A percentile compares a stretch with the other conserved stretches of the same genome.
Evolutionary conservation across 2,329 filamentous ascomycete species (phyloP).

Genomic region (Fusarium acutatum): DNA sequence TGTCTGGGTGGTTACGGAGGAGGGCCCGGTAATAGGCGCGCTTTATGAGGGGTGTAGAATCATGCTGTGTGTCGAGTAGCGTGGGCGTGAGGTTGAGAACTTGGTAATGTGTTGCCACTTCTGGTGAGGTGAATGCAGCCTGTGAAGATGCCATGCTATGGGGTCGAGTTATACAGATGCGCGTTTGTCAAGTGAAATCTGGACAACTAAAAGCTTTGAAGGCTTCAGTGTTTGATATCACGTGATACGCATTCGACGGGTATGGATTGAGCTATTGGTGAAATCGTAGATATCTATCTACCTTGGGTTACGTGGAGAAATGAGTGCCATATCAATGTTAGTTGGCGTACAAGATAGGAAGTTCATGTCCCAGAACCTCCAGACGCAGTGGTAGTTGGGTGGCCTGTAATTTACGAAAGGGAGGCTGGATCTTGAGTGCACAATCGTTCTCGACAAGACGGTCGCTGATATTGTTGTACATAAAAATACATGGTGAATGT

Average conservation of each 20-base stretch:
- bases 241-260: slow-evolving; percentile 21
- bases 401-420: neutral
- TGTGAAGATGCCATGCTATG: slow-evolving; percentile 17
- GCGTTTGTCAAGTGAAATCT: neutral
- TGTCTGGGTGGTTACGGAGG: slow-evolving; percentile 73
- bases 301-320: neutral
- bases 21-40: slow-evolving; percentile 72
- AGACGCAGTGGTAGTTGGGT: neutral
- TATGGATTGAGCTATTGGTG: neutral
- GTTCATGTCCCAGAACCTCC: neutral
- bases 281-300: neutral
- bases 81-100: slow-evolving; percentile 64
- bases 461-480: slow-evolving; percentile 37
- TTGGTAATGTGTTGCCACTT: slow-evolving; percentile 64
- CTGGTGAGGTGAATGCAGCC: neutral
- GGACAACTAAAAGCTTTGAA: neutral
- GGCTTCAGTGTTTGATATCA: slow-evolving; percentile 28
- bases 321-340: neutral
- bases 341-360: neutral
- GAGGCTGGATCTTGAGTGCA: neutral
- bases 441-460: slow-evolving; percentile 10
- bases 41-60: slow-evolving; percentile 62
- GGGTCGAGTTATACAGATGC: neutral
- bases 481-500: slow-evolving; percentile 48
- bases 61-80: slow-evolving; percentile 54